Conservation (phyloP, 2,329 filamentous ascomycete genomes). For the Fusarium sp. region DNA sequence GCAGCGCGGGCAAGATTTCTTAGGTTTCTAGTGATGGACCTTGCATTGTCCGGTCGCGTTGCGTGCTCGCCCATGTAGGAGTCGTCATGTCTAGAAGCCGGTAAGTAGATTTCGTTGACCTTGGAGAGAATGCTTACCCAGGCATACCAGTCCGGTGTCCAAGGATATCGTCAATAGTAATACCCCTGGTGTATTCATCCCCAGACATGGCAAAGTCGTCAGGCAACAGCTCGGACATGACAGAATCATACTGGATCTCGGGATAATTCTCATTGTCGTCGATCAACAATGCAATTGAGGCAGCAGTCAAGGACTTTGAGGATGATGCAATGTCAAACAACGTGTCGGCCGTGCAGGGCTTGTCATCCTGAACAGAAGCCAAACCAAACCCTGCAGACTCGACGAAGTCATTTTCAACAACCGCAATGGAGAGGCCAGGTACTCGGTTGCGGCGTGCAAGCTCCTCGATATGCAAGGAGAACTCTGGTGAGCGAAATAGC, state of each 20-base stretch:
- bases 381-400: slow-evolving; percentile 2
- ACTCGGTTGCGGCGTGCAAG: slow-evolving; percentile 4
- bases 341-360: slow-evolving; percentile 8
- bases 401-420: background rate
- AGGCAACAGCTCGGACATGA: slow-evolving; percentile 9
- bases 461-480: background rate
- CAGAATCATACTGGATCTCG: background rate
- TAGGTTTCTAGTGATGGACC: slow-evolving; percentile 6
- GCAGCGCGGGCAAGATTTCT: slow-evolving; percentile 8
- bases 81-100: background rate
- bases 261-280: background rate
- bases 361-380: background rate
- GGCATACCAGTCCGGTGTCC: slow-evolving; percentile 17
- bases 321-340: slow-evolving; percentile 22
- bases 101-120: background rate
- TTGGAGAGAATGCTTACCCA: background rate
- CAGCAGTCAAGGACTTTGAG: slow-evolving; percentile 6
- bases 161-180: slow-evolving; percentile 11
- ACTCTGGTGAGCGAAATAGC: background rate
- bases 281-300: background rate
- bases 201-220: slow-evolving; percentile 12
- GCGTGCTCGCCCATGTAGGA: slow-evolving; percentile 14
- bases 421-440: slow-evolving; percentile 10
- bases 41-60: background rate
- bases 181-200: background rate